A percentile compares a stretch with the other conserved stretches of the same genome.
These are phyloP conservation scores for Hamamelis virginiana DNA, from an alignment of 164 flowering plant genomes.

Conservation along the genomic window DNA sequence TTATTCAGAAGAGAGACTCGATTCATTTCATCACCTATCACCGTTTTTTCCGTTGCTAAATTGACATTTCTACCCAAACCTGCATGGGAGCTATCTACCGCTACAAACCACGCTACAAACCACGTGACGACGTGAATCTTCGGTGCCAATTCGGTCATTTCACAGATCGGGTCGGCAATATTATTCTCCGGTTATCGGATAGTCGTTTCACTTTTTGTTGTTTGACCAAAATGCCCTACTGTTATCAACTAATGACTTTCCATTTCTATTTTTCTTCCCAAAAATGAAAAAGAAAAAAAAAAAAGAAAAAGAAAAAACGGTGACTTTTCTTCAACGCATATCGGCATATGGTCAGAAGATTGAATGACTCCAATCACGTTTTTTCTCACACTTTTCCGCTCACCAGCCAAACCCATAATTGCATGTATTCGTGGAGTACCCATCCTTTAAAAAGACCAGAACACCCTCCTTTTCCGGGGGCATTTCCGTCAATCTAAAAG, in stretches of 20 bases:
- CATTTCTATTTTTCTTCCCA: constrained; percentile 1
- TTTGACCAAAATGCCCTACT: neutral
- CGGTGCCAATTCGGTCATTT: no score
- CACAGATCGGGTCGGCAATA: neutral
- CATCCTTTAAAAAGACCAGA: constrained; percentile 14
- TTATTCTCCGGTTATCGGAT: neutral
- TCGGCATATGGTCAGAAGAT: constrained; percentile 19
- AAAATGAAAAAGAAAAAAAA: neutral
- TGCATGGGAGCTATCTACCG: neutral
- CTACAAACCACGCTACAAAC: no score
- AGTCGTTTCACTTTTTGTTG: neutral
- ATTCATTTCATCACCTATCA: no score
- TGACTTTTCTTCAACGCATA: constrained; percentile 28
- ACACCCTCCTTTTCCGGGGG: constrained; percentile 15
- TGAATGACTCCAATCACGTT: constrained; percentile 12
- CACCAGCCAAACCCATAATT: constrained; percentile 21
- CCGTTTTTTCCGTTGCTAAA: neutral
- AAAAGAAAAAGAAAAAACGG: neutral
- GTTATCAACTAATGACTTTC: constrained; percentile 11
- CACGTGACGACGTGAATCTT: neutral
- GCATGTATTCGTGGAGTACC: constrained; percentile 8
- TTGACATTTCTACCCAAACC: neutral
- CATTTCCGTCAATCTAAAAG: constrained; percentile 15
- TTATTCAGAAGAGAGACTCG: neutral
- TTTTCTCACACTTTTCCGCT: constrained; percentile 3